Evolutionary conservation across 495 filamentous ascomycete species (phyloP).

Genomic region (Mycothermus thermophilus): DNA sequence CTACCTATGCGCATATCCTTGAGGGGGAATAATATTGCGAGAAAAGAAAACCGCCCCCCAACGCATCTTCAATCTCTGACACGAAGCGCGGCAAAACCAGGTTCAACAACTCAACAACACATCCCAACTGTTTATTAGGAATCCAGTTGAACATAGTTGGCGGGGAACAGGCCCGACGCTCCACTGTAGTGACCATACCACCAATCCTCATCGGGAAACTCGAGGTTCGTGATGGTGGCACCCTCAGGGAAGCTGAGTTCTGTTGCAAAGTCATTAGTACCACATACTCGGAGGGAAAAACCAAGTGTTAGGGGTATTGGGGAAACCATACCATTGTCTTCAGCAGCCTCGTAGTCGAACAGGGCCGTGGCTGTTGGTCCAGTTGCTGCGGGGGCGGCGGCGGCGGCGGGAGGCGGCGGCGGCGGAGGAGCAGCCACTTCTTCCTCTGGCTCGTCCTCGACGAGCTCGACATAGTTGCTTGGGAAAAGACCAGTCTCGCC

Average conservation of each 20-base stretch:
- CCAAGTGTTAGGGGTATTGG: background rate
- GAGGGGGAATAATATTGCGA: too few species aligned
- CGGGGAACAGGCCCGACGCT: slow-evolving; percentile 77
- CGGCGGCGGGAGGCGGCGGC: slow-evolving; percentile 17
- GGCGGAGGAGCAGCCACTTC: slow-evolving; percentile 18
- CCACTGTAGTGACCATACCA: slow-evolving; percentile 82
- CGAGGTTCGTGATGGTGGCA: slow-evolving; percentile 54
- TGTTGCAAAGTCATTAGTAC: slow-evolving; percentile 15
- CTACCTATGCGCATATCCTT: too few species aligned
- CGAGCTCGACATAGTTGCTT: slow-evolving; percentile 86
- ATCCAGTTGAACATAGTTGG: slow-evolving; percentile 63
- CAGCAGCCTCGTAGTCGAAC: slow-evolving; percentile 94
- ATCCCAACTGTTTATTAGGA: too few species aligned
- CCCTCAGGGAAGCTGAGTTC: slow-evolving; percentile 85
- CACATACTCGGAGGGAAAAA: background rate
- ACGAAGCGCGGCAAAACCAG: too few species aligned
- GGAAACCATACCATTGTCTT: slow-evolving; percentile 60
- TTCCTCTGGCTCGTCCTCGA: slow-evolving; percentile 30
- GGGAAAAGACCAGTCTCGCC: slow-evolving; percentile 88
- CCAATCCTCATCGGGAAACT: slow-evolving; percentile 98
- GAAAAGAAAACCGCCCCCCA: too few species aligned
- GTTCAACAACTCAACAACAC: too few species aligned
- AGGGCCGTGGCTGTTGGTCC: slow-evolving; percentile 64
- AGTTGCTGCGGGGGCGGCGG: slow-evolving; percentile 15
- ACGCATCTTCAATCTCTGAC: too few species aligned